Evolutionary conservation across 1,284 basidiomycete species (phyloP), one percentile per base, ranked within the genome.

Genomic region (Ustilago lituana): DNA sequence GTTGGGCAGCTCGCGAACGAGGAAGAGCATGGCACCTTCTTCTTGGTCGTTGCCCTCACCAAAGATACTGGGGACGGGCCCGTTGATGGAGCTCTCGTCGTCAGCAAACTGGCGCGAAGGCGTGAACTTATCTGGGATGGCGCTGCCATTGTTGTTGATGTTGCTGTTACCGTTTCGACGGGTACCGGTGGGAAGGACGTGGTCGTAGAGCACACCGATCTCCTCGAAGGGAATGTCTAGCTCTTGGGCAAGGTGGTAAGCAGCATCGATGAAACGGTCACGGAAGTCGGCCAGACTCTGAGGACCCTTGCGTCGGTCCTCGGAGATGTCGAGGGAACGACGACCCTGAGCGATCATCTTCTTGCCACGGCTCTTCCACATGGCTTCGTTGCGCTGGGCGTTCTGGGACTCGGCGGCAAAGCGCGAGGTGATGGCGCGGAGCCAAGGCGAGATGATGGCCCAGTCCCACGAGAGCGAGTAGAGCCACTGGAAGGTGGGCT

Each of bases 151-250:
- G 45, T 31, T 43, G 50, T 27, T 44, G 29, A 24, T 56, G 56
- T 9, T 22, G 39, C 17, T 45, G 40, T 15, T 38, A 23, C 45
- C 50, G 33, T 44, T 56, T 9, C 56, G 37, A 20, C 63, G 68
- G 3, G 84, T 84, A 33, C 85, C 85, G 17, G 85, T 85, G 6
- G 83, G 83, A 22, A 85, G 74, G 19, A 85, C 83, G 47, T 83
- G 83, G 73, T 85, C 85, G 71, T 85, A 85, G 58, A 94, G 84
- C 27, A 85, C 85, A 4, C 93, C 93, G 90, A 71, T 67, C 46
- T 83, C 79, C 61, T 84, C 82, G 45, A 85, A 78, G 0, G 85
- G 82, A 19, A 85, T 78, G 53, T 84, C 84, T 26, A 85, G 78
- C 63, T 84, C 83, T 49, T 83, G 78, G 14, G 84, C 80, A 19